phyloP scores from a whole-genome alignment of 202 grass and related monocot species.

The Digitaria exilis region DNA sequence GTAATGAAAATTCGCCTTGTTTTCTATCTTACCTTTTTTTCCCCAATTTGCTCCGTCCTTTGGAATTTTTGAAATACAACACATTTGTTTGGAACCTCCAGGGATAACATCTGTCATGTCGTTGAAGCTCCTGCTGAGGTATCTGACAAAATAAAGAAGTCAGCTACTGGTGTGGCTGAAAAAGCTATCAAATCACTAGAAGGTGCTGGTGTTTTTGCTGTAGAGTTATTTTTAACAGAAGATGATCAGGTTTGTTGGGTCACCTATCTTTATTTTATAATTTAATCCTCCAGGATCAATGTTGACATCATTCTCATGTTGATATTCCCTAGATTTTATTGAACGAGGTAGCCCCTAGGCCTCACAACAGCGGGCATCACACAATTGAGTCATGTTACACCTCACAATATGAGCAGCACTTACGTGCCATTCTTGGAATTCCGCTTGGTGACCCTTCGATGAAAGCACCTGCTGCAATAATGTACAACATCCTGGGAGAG shows the following conservation, averaged over 20 bases:
- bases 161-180: slow-evolving; percentile 68
- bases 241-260: slow-evolving; percentile 68
- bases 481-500: slow-evolving; percentile 98
- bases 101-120: slow-evolving; percentile 95
- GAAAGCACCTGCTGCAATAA: slow-evolving; percentile 82
- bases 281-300: not conserved
- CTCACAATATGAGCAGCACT: slow-evolving; percentile 98
- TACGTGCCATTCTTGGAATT: slow-evolving; percentile 92
- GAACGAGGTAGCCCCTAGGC: slow-evolving; percentile 96
- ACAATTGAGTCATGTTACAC: slow-evolving; percentile 96
- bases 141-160: slow-evolving; percentile 66
- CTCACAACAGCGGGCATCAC: slow-evolving; percentile 97
- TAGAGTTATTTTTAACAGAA: slow-evolving; percentile 94
- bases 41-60: not conserved
- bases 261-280: not conserved
- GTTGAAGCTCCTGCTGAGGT: slow-evolving; percentile 84
- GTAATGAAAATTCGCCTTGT: slow-evolving; percentile 2
- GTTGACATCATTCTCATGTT: slow-evolving; percentile 28
- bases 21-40: not conserved
- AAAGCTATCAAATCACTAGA: slow-evolving; percentile 75
- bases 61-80: slow-evolving; percentile 6
- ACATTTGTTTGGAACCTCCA: slow-evolving; percentile 41
- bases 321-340: slow-evolving; percentile 62
- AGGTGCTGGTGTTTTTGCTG: slow-evolving; percentile 90
- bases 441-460: slow-evolving; percentile 87